Conservation (phyloP, 2,329 filamentous ascomycete genomes). For the Zymoseptoria crescenta region DNA sequence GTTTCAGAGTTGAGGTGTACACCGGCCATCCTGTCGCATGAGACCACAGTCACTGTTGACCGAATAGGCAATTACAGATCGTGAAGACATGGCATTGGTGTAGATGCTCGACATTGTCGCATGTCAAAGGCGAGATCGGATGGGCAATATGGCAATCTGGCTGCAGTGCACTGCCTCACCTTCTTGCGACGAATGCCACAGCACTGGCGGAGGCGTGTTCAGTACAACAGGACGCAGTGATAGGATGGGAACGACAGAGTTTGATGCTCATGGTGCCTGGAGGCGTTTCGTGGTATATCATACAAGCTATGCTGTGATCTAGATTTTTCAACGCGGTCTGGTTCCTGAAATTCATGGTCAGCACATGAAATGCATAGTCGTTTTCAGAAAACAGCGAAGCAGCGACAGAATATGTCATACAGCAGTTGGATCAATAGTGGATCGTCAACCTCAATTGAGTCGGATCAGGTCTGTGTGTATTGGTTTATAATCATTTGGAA, state of each 20-base stretch:
- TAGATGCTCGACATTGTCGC: neutral
- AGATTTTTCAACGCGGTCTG: neutral
- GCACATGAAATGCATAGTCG: neutral
- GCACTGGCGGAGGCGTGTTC: neutral
- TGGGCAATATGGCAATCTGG: too few species aligned
- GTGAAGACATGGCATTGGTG: neutral
- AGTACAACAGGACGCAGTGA: neutral
- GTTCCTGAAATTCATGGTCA: neutral
- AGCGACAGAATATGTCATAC: constrained; percentile 19
- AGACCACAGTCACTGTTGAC: neutral
- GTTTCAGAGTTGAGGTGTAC: neutral
- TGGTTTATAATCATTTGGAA: constrained; percentile 25
- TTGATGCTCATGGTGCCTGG: neutral
- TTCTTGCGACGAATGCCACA: neutral
- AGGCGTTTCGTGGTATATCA: neutral
- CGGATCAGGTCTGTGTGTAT: constrained; percentile 29
- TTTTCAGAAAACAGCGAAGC: neutral
- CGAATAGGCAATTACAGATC: neutral
- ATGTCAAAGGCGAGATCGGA: neutral
- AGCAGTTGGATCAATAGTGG: constrained; percentile 29
- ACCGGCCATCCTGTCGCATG: neutral
- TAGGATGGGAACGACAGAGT: neutral
- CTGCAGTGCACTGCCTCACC: neutral
- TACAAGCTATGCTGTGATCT: neutral
- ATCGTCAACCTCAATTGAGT: constrained; percentile 20